Conservation (phyloP, 2,329 filamentous ascomycete genomes). For the Fusarium devonianum region DNA sequence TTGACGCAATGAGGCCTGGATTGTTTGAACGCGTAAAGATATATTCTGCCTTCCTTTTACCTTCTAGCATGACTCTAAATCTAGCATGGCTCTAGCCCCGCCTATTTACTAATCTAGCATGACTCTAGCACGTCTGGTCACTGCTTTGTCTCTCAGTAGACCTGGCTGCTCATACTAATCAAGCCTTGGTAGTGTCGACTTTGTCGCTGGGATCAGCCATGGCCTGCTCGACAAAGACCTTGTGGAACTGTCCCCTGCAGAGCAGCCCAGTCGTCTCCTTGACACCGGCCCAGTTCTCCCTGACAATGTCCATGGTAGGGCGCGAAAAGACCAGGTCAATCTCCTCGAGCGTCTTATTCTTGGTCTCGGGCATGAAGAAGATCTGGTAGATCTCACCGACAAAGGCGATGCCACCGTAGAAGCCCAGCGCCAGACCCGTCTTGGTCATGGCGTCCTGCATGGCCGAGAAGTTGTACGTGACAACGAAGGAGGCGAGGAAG, state of each 20-base stretch:
- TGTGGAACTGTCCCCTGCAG: slow-evolving; percentile 29
- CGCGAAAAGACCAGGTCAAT: slow-evolving; percentile 72
- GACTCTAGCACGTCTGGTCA: too few species aligned
- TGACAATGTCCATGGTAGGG: slow-evolving; percentile 68
- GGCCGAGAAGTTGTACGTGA: slow-evolving; percentile 76
- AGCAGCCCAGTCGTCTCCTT: slow-evolving; percentile 44
- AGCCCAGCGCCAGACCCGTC: slow-evolving; percentile 72
- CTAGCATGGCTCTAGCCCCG: too few species aligned
- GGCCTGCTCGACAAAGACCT: slow-evolving; percentile 39
- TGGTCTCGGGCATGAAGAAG: slow-evolving; percentile 79
- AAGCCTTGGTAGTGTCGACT: slow-evolving; percentile 13
- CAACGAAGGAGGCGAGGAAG: slow-evolving; percentile 75
- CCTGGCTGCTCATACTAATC: neutral
- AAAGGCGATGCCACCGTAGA: slow-evolving; percentile 77
- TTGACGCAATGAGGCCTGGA: too few species aligned
- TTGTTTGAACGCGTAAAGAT: too few species aligned
- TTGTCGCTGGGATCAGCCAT: slow-evolving; percentile 22
- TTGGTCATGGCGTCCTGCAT: slow-evolving; percentile 74
- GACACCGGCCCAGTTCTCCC: slow-evolving; percentile 58
- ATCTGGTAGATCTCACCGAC: slow-evolving; percentile 76
- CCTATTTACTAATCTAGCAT: too few species aligned
- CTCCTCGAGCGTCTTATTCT: slow-evolving; percentile 72
- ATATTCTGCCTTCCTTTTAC: too few species aligned
- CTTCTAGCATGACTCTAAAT: too few species aligned
- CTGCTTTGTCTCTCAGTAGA: too few species aligned